These are phyloP conservation scores for Angophora floribunda DNA, from an alignment of 345 rosid species.

Conservation along the genomic window DNA sequence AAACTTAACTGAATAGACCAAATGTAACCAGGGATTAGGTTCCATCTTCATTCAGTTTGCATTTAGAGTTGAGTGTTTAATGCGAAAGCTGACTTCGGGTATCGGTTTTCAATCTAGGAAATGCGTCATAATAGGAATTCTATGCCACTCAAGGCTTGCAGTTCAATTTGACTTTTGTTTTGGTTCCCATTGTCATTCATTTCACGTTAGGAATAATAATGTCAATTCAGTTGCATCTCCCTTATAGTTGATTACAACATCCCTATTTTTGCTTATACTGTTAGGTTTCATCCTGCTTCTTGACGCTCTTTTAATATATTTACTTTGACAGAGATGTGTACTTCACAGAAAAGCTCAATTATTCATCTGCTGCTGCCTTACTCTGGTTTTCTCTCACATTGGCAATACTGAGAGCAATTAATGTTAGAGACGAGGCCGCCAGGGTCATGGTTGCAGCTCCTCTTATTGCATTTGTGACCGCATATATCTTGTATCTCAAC, in stretches of 20 bases:
- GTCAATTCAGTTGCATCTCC: background rate
- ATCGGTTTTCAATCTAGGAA: background rate
- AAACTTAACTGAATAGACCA: background rate
- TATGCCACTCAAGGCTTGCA: background rate
- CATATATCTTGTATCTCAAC: slow-evolving; percentile 74
- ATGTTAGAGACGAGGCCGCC: slow-evolving; percentile 61
- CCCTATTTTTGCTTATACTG: background rate
- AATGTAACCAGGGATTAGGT: background rate
- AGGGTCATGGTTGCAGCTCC: slow-evolving; percentile 84
- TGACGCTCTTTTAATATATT: background rate
- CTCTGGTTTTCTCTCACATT: slow-evolving; percentile 53
- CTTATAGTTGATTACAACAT: background rate
- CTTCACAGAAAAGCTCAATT: slow-evolving; percentile 66
- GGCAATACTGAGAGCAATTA: slow-evolving; percentile 52
- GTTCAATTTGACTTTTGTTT: background rate
- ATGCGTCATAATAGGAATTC: background rate
- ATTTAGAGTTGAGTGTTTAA: background rate
- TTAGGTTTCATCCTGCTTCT: background rate
- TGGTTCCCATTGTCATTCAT: background rate
- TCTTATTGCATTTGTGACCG: slow-evolving; percentile 55
- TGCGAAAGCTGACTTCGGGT: background rate
- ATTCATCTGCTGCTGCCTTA: slow-evolving; percentile 64
- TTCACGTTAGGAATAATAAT: background rate
- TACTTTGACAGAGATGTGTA: slow-evolving; percentile 54
- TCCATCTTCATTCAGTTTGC: background rate